Evolutionary conservation across 257 asterid genomes (phyloP).

Genomic region (Asclepias syriaca): DNA sequence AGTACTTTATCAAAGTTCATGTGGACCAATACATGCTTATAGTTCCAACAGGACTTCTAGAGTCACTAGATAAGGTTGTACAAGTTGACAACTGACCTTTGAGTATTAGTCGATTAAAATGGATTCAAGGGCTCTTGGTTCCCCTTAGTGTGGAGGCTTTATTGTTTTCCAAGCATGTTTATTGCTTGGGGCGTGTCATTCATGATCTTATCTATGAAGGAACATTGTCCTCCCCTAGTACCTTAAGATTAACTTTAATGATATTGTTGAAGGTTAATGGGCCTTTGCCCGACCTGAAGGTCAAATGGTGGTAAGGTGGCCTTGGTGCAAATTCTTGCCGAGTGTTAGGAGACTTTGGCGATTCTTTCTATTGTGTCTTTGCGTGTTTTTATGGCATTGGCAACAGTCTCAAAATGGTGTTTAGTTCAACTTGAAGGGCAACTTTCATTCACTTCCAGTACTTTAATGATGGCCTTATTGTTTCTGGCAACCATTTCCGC

Average conservation of each 20-base stretch:
- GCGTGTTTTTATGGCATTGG: constrained; percentile 94
- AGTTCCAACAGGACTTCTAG: not conserved
- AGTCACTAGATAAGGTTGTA: not conserved
- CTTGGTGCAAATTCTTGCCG: constrained; percentile 83
- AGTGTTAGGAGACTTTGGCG: constrained; percentile 92
- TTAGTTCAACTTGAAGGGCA: constrained; percentile 94
- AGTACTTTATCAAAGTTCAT: not conserved
- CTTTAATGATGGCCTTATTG: constrained; percentile 99
- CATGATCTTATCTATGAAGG: constrained; percentile 41
- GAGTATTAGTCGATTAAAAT: constrained; percentile 3
- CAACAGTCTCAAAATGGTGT: constrained; percentile 91
- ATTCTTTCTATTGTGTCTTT: constrained; percentile 85
- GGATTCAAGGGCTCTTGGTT: constrained; percentile 15
- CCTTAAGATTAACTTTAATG: constrained; percentile 76
- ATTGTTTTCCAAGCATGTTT: constrained; percentile 41
- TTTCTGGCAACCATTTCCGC: constrained; percentile 99
- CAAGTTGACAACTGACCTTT: not conserved
- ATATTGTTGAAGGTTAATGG: constrained; percentile 93
- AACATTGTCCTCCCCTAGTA: constrained; percentile 31
- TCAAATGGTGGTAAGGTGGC: constrained; percentile 93
- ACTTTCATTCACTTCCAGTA: constrained; percentile 82
- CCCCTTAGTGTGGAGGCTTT: constrained; percentile 11
- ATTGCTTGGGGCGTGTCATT: constrained; percentile 41
- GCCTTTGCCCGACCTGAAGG: constrained; percentile 87
- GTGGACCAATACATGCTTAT: not conserved